A percentile compares a stretch with the other conserved stretches of the same genome.
Evolutionary conservation across 495 filamentous ascomycete species (phyloP).

Genomic region (Chaetomidium leptoderma): DNA sequence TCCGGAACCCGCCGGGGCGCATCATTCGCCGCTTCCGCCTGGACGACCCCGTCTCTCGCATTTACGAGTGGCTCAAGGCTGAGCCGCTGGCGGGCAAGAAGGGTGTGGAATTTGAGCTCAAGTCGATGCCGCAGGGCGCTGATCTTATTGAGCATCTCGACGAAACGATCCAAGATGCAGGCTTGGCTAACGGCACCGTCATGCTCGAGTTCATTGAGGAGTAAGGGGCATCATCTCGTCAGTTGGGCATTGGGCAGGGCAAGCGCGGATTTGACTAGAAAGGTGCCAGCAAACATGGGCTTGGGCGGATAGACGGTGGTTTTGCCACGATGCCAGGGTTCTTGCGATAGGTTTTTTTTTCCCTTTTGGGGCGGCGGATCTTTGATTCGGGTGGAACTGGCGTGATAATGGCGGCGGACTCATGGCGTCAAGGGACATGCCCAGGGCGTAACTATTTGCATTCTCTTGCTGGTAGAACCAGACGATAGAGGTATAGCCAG

Average conservation of each 20-base stretch:
- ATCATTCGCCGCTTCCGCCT: slow-evolving; percentile 76
- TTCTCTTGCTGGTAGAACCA: slow-evolving; percentile 1
- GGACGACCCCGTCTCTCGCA: slow-evolving; percentile 71
- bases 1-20: slow-evolving; percentile 74
- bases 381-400: background rate
- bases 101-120: slow-evolving; percentile 76
- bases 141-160: slow-evolving; percentile 74
- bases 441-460: background rate
- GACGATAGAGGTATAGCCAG: background rate
- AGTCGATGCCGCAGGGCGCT: slow-evolving; percentile 61
- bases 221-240: slow-evolving; percentile 21
- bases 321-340: background rate
- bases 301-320: background rate
- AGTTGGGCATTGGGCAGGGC: background rate
- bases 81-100: slow-evolving; percentile 70
- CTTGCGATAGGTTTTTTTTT: background rate
- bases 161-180: slow-evolving; percentile 72
- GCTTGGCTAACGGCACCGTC: slow-evolving; percentile 82
- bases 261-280: slow-evolving; percentile 1
- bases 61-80: slow-evolving; percentile 97
- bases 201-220: slow-evolving; percentile 86
- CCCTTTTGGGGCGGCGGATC: background rate
- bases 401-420: background rate
- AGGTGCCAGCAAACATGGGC: background rate
- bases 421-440: background rate